phyloP scores from a whole-genome alignment of 176 grass and related monocot species.

The Thinopyrum elongatum region DNA sequence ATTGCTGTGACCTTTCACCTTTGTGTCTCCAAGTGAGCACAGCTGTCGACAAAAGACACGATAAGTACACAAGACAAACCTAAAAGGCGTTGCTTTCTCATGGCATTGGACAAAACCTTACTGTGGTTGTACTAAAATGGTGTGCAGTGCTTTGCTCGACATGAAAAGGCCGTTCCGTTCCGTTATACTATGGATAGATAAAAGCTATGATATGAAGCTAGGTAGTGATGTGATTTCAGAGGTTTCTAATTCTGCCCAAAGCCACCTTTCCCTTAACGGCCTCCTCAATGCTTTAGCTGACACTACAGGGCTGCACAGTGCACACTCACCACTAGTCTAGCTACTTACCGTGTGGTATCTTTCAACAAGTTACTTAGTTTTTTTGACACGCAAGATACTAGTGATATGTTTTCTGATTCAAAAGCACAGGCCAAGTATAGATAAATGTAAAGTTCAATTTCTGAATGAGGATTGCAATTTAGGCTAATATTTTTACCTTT shows the following conservation, averaged over 20 bases:
- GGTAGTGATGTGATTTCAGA: conserved; percentile 7
- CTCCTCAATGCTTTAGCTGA: conserved; percentile 27
- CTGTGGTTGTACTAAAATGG: background rate
- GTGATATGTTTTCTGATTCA: background rate
- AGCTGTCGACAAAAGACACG: conserved; percentile 6
- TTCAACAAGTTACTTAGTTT: conserved; percentile 1
- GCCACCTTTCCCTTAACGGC: conserved; percentile 10
- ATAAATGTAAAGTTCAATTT: background rate
- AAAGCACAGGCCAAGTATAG: background rate
- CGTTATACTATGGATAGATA: background rate
- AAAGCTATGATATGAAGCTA: conserved; percentile 10
- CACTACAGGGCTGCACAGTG: background rate
- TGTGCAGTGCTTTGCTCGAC: conserved; percentile 7
- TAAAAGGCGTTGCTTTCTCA: conserved; percentile 11
- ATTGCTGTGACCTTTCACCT: background rate
- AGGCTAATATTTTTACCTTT: background rate
- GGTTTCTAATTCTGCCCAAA: conserved; percentile 29
- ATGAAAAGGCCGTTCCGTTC: conserved; percentile 19
- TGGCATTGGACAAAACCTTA: conserved; percentile 2
- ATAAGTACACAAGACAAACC: conserved; percentile 28
- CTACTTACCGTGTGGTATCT: background rate
- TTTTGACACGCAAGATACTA: background rate
- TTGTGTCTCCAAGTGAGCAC: conserved; percentile 19
- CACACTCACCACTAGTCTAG: background rate
- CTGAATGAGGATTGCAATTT: background rate